Conservation (phyloP, 2,329 filamentous ascomycete genomes). For the Diaporthe citri region DNA sequence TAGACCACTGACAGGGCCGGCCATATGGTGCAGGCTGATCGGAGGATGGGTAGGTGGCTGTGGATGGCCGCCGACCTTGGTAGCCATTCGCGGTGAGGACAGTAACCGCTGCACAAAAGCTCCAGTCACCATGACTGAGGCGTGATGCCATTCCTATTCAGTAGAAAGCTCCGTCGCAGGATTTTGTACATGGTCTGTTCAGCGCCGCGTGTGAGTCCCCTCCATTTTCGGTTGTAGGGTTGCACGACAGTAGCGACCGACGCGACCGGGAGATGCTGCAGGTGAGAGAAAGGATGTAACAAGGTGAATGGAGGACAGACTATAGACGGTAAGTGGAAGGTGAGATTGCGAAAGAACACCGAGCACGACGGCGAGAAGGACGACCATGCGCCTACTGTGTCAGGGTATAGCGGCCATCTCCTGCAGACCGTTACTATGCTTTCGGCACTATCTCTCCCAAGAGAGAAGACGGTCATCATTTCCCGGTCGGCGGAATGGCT, state of each 20-base stretch:
- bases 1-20: not conserved
- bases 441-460: not conserved
- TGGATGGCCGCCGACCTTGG: not conserved
- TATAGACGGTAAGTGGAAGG: not conserved
- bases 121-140: not conserved
- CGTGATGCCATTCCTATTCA: constrained; percentile 1
- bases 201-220: not conserved
- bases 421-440: not conserved
- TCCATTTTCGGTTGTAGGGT: constrained; percentile 18
- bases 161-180: constrained; percentile 18
- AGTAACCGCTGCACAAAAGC: not conserved
- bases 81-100: not conserved
- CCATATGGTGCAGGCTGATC: not conserved
- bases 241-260: constrained; percentile 31
- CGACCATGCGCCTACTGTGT: not conserved
- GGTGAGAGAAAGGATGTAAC: constrained; percentile 17
- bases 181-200: not conserved
- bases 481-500: not conserved
- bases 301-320: not conserved
- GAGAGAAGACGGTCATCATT: not conserved
- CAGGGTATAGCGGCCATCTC: not conserved
- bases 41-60: not conserved
- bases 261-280: constrained; percentile 33
- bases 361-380: not conserved
- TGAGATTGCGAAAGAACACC: not conserved